These are phyloP conservation scores for Wickerhamiella australiensis DNA, from an alignment of 805 yeast genomes.

Conservation along the genomic window DNA sequence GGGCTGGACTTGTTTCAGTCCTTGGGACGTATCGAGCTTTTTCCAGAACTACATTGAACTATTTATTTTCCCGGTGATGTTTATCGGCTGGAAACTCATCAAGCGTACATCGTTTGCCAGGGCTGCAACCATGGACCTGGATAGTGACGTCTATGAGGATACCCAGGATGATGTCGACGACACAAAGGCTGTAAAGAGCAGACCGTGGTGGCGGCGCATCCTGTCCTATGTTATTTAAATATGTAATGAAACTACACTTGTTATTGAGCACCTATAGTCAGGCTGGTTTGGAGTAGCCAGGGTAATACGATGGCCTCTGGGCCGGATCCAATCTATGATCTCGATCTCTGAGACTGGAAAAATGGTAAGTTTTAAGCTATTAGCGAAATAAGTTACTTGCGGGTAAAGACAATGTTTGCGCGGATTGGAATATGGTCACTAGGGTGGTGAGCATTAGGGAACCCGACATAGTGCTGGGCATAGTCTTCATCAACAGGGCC, in stretches of 20 bases:
- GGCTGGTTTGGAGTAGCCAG: too few species aligned
- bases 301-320: too few species aligned
- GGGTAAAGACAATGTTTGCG: conserved; percentile 39
- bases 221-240: neutral
- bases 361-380: neutral
- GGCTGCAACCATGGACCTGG: conserved; percentile 64
- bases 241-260: neutral
- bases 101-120: conserved; percentile 53
- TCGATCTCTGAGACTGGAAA: too few species aligned
- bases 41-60: conserved; percentile 57
- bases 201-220: conserved; percentile 2
- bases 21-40: conserved; percentile 54
- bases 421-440: conserved; percentile 90
- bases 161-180: conserved; percentile 37
- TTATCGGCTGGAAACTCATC: conserved; percentile 45
- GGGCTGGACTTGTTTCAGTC: conserved; percentile 52
- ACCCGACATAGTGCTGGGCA: conserved; percentile 65
- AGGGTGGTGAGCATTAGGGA: conserved; percentile 89
- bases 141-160: conserved; percentile 56
- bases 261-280: too few species aligned
- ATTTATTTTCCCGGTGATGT: conserved; percentile 41
- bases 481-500: conserved; percentile 78
- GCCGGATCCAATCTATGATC: too few species aligned
- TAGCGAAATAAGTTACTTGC: conserved; percentile 4
- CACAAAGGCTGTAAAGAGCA: neutral